Evolutionary conservation across 169 alveolate genomes (phyloP), one percentile per base, ranked within the genome.

Genomic region (Ichthyophthirius multifiliis): DNA sequence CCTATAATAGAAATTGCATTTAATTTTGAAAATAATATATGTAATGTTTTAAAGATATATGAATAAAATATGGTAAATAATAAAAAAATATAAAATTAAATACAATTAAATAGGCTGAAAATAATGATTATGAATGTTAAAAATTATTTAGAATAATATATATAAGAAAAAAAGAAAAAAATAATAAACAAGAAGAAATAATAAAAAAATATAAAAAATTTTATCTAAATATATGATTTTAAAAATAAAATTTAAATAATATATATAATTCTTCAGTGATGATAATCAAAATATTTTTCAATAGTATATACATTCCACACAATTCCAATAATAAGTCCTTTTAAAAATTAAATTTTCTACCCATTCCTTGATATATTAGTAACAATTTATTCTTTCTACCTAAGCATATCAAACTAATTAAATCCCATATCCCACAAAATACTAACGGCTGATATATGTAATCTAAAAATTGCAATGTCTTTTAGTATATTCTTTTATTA

Each of bases 371-470:
- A 27, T 20, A 55, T 13, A 5, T 55, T 39, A 27, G 71, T 55
- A 1, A 55, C 71, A 1, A 55, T 55, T 27, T 55, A 27, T 1
- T 34, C 41, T 4, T 34, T 27, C 43, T 55, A 27, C 5, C 71
- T 55, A 1, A 39, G 13, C 71, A 55, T 55, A 39, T 55, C 31
- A 55, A 18, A 55, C 31, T 39, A 27, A 55, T 34, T 34, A 27
- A 55, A 55, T 27, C 23, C 71, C 3, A 16, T 27, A 55, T 55
- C 71, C 71, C 71, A 55, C 20, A 55, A 55, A 27, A 55, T 39
- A 18, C 71, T 55, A 23, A 55, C n/a, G 5, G 71, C 71, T 55
- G 71, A 55, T 55, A 55, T 27, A 27, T 55, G 71, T 27, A 55
- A 27, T 55, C 71, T 55, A 27, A 55, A 55, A 27, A 34, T 55